Percentiles rank a stretch among this genome's conserved stretches.
These are phyloP conservation scores for Phytopythium kandeliae DNA, from an alignment of 352 stramenopile species.

Conservation along the genomic window DNA sequence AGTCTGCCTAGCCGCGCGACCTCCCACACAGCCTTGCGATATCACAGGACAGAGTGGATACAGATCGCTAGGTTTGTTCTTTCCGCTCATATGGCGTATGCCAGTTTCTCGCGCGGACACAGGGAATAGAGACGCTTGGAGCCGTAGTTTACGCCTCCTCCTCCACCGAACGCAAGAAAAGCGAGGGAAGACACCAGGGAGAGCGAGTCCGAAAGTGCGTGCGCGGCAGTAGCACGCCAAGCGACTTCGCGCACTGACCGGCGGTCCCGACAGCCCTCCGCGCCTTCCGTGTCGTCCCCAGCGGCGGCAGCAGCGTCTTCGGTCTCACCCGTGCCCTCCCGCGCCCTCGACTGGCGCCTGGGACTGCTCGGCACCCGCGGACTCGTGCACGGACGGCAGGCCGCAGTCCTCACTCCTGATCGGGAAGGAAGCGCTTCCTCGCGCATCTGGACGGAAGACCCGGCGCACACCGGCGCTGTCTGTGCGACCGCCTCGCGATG, in stretches of 20 bases:
- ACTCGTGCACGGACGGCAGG: too few relatives aligned
- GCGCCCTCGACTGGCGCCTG: neutral
- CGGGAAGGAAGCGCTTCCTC: too few relatives aligned
- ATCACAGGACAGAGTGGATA: too few relatives aligned
- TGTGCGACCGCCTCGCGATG: slow-evolving; percentile 11
- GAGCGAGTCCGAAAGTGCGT: neutral
- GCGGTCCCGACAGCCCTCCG: neutral
- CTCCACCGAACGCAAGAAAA: neutral
- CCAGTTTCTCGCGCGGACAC: too few relatives aligned
- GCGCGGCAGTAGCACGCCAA: neutral
- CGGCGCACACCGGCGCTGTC: too few relatives aligned
- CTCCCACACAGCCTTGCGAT: too few relatives aligned
- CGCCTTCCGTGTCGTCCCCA: neutral
- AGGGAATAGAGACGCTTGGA: too few relatives aligned
- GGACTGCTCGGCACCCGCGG: too few relatives aligned
- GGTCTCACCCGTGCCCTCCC: neutral
- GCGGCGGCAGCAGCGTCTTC: neutral
- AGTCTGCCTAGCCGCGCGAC: too few relatives aligned
- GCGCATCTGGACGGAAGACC: too few relatives aligned
- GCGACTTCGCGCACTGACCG: neutral
- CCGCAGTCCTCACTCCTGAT: neutral
- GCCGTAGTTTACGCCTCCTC: neutral
- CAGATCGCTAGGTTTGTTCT: too few relatives aligned
- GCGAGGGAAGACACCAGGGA: neutral
- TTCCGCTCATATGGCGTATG: too few relatives aligned